phyloP scores from a whole-genome alignment of 495 filamentous ascomycete genomes.

The Penicillium tannophilum region DNA sequence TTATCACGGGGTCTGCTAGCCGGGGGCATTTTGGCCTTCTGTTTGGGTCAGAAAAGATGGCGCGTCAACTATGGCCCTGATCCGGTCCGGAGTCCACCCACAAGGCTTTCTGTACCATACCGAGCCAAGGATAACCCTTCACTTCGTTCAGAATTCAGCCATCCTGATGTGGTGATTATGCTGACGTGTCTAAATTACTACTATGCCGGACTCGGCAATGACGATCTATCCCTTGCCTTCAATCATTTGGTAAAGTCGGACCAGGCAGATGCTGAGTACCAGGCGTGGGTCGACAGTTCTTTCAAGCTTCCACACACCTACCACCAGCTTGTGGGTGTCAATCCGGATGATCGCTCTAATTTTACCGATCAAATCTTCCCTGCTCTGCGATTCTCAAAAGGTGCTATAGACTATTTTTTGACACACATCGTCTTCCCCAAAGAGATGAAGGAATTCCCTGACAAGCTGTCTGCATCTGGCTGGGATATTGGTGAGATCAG shows the following conservation, averaged over 20 bases:
- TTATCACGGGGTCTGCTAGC: conserved; percentile 9
- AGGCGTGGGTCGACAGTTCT: conserved; percentile 49
- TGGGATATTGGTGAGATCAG: conserved; percentile 59
- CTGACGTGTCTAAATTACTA: conserved; percentile 68
- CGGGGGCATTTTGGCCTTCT: conserved; percentile 9
- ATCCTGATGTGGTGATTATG: conserved; percentile 35
- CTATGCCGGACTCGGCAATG: conserved; percentile 59
- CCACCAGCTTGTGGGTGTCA: conserved; percentile 55
- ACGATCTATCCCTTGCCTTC: conserved; percentile 54
- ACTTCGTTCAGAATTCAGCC: conserved; percentile 67
- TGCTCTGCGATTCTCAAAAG: conserved; percentile 51
- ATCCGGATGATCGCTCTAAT: conserved; percentile 55
- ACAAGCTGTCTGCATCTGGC: conserved; percentile 67
- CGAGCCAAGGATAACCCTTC: conserved; percentile 69
- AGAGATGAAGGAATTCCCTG: conserved; percentile 63
- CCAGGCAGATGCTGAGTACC: conserved; percentile 57
- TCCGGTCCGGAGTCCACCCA: background rate
- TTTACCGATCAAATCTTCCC: conserved; percentile 52
- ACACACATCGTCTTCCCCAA: conserved; percentile 63
- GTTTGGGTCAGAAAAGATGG: conserved; percentile 12
- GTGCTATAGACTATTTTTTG: conserved; percentile 65
- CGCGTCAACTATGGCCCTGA: conserved; percentile 13
- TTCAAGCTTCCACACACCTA: conserved; percentile 39
- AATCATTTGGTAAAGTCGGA: conserved; percentile 55
- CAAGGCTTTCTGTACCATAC: conserved; percentile 53